Conservation (phyloP, 2,329 filamentous ascomycete genomes). For the Dactylonectria macrodidyma region DNA sequence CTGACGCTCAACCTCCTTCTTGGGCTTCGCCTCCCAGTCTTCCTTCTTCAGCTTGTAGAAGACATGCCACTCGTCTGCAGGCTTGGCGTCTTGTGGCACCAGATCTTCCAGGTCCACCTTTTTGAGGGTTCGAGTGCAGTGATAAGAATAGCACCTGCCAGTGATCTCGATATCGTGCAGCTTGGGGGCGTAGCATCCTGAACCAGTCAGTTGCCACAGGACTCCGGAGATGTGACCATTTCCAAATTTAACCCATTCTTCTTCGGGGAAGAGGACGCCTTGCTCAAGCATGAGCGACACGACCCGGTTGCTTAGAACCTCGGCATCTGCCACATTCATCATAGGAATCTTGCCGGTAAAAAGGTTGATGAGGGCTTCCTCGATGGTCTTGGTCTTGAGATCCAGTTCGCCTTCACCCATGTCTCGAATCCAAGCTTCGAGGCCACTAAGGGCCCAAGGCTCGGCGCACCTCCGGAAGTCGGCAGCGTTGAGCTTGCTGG, state of each 20-base stretch:
- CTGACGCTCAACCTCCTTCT: slow-evolving; percentile 93
- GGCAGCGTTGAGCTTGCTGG: slow-evolving; percentile 82
- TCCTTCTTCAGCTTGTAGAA: slow-evolving; percentile 90
- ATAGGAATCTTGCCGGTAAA: slow-evolving; percentile 97
- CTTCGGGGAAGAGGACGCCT: slow-evolving; percentile 85
- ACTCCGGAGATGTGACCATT: slow-evolving; percentile 87
- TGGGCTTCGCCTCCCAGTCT: slow-evolving; percentile 77
- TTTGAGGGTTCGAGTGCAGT: slow-evolving; percentile 94
- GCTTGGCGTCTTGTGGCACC: slow-evolving; percentile 77
- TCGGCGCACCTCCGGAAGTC: slow-evolving; percentile 90
- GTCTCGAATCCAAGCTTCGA: slow-evolving; percentile 87
- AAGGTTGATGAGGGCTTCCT: slow-evolving; percentile 88
- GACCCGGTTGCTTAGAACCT: slow-evolving; percentile 84
- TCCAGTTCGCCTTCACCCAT: slow-evolving; percentile 94
- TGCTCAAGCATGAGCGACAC: slow-evolving; percentile 85
- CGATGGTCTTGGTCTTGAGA: slow-evolving; percentile 85
- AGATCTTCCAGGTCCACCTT: slow-evolving; percentile 91
- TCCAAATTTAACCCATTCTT: slow-evolving; percentile 98
- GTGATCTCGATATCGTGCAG: slow-evolving; percentile 80
- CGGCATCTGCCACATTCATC: slow-evolving; percentile 98
- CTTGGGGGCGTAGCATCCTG: slow-evolving; percentile 90
- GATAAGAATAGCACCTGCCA: slow-evolving; percentile 91
- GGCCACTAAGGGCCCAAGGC: slow-evolving; percentile 93
- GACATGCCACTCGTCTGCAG: slow-evolving; percentile 85
- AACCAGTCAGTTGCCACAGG: slow-evolving; percentile 91